Evolutionary conservation across 2,329 filamentous ascomycete genomes (phyloP), one percentile per base, ranked within the genome.

Genomic region (Clarireedia paspali): DNA sequence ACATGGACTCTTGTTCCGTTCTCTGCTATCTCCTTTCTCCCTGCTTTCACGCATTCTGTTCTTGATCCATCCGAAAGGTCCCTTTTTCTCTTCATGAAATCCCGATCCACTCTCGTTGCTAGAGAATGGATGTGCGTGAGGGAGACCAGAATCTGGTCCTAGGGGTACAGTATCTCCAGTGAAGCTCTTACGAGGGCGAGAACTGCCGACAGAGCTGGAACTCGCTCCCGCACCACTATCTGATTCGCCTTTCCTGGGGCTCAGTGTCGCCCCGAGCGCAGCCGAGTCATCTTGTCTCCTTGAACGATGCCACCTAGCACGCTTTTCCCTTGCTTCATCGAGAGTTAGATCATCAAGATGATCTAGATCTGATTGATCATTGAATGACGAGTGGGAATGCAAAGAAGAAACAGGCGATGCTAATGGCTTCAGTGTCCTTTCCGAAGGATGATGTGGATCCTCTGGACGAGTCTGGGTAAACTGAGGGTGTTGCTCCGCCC

Each of bases 341-440:
- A 70, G 65, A 36, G 63, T 60, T 0, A 71, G 63, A 34, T 90
- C 87, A 27, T 91, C 88, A 9, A 78, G 70, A 59, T 87, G 84
- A 60, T 95, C 91, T 30, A 84, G 68, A 67, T 96, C 91, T 0
- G 90, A 95, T 23, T 85, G 83, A 62, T 95, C 91, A 24, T 92
- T 94, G 61, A 84, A 82, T 2, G 80, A 83, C 0, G 80, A 81
- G 47, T 79, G 78, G 0, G 81, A 82, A 50, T 79, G 79, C 57
- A 91, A 77, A 0, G 91, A 95, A 2, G 85, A 82, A 0, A 88
- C 82, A 0, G 89, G 89, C 0, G 90, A 95, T 58, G 80, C 79
- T 60, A 83, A 83, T 0, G 85, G 83, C 61, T 82, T 84, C 34
- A 91, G 69, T 0, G 79, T 65, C 30, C 60, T 60, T 30, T 68